Base-by-base conservation (phyloP, 2,329 filamentous ascomycete species). In the Colletotrichum trifolii region DNA sequence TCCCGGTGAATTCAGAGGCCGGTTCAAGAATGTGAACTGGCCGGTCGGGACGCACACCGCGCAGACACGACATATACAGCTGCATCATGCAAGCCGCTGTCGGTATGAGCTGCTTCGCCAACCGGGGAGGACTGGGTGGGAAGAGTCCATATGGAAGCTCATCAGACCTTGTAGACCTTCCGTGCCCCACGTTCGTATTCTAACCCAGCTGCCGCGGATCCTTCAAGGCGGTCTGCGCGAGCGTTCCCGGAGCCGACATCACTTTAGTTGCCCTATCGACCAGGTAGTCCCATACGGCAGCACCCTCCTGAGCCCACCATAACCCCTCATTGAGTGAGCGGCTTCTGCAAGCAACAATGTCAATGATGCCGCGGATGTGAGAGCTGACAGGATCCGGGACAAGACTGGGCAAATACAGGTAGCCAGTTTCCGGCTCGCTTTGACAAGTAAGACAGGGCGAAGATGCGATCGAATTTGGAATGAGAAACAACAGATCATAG, bases 41-140 rank as follows among this genome's bases (percentile, higher is more conserved):
- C 25, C 33, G 45, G 33, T 11, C 50, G 47, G 38, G 47, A 55
- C 17, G 57, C 46, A 48, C 5, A 48, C 6, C 13, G 56, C 15
- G 42, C 63, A 55, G 53, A 66, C 47, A 56, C 47, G 58, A 49
- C 47, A 38, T 15, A 52, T 12, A 52, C 53, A 56, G 40, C 63
- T 57, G 63, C 52, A 66, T 47, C n/a, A 57, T 66, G 63, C 58
- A 66, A 42, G 58, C 63, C 52, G 35, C 42, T 57, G 52, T 63
- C 52, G 63, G 38, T 62, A 48, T 57, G 34, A 35, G 52, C 47
- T 54, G 52, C 47, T 42, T 63, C 63, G 52, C 15, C 47, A 48
- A 53, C 36, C 13, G 53, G 50, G 47, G 6, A 39, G 58, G 58
- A 53, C 63, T 66, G 58, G 63, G 53, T 46, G 33, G 39, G 25